Percentiles rank a stretch among this genome's conserved stretches.
These are phyloP conservation scores for Tricladium varicosporioides DNA, from an alignment of 2,329 filamentous ascomycete genomes.

Conservation along the genomic window DNA sequence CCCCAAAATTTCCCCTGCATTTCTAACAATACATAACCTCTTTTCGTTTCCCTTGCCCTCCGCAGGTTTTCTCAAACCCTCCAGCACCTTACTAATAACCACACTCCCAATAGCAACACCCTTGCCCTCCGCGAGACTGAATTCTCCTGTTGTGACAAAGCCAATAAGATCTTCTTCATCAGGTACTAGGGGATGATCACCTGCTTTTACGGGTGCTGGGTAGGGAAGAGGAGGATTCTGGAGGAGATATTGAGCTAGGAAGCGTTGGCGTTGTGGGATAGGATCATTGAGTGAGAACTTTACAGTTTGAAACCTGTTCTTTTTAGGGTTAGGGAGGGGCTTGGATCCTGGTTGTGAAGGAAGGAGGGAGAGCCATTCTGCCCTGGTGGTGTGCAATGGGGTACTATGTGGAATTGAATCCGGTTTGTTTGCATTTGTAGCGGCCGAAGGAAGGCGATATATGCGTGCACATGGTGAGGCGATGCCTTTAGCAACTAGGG, in stretches of 20 bases:
- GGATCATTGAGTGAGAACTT: conserved; percentile 30
- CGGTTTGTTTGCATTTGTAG: conserved; percentile 16
- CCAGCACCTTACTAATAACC: conserved; percentile 55
- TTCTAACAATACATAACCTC: conserved; percentile 73
- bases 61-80: conserved; percentile 33
- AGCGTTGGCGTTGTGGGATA: conserved; percentile 35
- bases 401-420: conserved; percentile 31
- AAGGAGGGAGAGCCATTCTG: conserved; percentile 68
- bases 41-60: conserved; percentile 39
- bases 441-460: conserved; percentile 70
- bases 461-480: conserved; percentile 73
- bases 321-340: conserved; percentile 23
- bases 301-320: conserved; percentile 17
- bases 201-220: conserved; percentile 34
- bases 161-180: conserved; percentile 75
- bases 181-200: conserved; percentile 66
- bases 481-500: conserved; percentile 66
- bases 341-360: conserved; percentile 29
- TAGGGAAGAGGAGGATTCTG: conserved; percentile 41
- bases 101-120: conserved; percentile 75
- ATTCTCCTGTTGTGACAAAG: conserved; percentile 86
- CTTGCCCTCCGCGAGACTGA: conserved; percentile 72
- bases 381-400: conserved; percentile 47
- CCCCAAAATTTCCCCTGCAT: conserved; percentile 75
- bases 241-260: conserved; percentile 49